Evolutionary conservation across 371 early-diverging fungal genomes (phyloP), one percentile per base, ranked within the genome.

Genomic region (Gilbertella persicaria): DNA sequence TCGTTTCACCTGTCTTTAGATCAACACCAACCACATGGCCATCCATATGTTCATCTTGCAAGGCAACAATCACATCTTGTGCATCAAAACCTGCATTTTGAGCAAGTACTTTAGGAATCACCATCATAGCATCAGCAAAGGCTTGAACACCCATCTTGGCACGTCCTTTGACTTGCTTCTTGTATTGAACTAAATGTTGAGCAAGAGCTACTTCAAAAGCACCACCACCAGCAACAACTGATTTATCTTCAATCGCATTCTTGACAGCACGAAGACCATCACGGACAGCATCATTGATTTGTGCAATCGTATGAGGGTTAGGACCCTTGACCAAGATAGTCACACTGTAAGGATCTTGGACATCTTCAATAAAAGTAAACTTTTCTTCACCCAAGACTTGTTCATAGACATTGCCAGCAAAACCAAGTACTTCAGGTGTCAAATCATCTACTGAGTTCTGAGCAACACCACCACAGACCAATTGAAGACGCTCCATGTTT

Each of bases 281-380:
- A 58, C 99, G 94, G 14, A 99, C 91, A 9, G 99, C 98, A 65
- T 96, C 96, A 66, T 96, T 94, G 66, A 97, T 91, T 81, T 99
- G 99, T 53, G 82, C 82, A 71, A 99, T 87, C 29, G 95, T 95
- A 78, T 98, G 96, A 33, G 89, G 77, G 78, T 95, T 97, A 49
- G 97, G 98, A 43, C 96, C 99, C 79, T 96, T 96, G 70, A 99
- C 85, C 50, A 99, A 79, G 55, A 99, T 80, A 16, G 99, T 99
- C 43, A 98, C 96, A 47, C 96, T 93, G 62, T 84, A 83, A 28
- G 98, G 96, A 64, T 92, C 87, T 69, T 88, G 80, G 65, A 96
- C 96, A 59, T 99, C 98, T 79, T 99, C 99, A 46, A 99, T 85
- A 75, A 99, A 99, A 8, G 99, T 99, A 74, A 90, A 99, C 83